Conservation (phyloP, 176 grass and related monocot genomes). For the Juncus inflexus region DNA sequence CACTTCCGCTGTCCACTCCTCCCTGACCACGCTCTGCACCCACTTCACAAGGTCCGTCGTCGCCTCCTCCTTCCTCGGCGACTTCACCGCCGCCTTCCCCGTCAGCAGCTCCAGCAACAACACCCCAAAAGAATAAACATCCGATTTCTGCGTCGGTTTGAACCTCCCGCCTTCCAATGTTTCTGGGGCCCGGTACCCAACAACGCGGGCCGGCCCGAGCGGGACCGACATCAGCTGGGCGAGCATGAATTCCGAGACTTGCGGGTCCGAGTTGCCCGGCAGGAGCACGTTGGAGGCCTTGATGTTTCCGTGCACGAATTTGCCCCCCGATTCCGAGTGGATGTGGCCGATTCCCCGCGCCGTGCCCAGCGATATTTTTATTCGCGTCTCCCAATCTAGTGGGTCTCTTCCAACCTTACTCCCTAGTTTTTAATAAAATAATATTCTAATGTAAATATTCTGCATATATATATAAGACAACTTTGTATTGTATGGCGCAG, state of each 20-base stretch:
- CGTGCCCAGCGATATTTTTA: constrained; percentile 68
- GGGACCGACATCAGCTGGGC: constrained; percentile 65
- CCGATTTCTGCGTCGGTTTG: constrained; percentile 71
- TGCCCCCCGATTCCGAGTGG: constrained; percentile 70
- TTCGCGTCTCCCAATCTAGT: constrained; percentile 72
- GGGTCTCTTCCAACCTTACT: constrained; percentile 55
- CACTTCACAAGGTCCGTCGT: constrained; percentile 65
- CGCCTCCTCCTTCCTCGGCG: constrained; percentile 46
- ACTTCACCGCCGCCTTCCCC: constrained; percentile 79
- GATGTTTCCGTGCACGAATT: constrained; percentile 86
- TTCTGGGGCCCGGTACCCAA: constrained; percentile 82
- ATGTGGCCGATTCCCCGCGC: constrained; percentile 68
- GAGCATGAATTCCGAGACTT: constrained; percentile 70
- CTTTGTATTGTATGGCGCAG: no score
- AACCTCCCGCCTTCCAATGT: constrained; percentile 51
- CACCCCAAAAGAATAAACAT: constrained; percentile 89
- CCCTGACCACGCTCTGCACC: constrained; percentile 90
- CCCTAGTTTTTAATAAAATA: constrained; percentile 34
- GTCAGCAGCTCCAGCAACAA: constrained; percentile 89
- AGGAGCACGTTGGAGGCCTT: constrained; percentile 87
- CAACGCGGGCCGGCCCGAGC: constrained; percentile 38
- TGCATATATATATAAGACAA: no score
- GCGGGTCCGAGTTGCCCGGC: constrained; percentile 44
- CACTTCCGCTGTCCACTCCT: constrained; percentile 94
- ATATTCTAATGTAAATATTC: not conserved